phyloP scores from a whole-genome alignment of 2,329 filamentous ascomycete species.

The Pseudogymnoascus sp. region DNA sequence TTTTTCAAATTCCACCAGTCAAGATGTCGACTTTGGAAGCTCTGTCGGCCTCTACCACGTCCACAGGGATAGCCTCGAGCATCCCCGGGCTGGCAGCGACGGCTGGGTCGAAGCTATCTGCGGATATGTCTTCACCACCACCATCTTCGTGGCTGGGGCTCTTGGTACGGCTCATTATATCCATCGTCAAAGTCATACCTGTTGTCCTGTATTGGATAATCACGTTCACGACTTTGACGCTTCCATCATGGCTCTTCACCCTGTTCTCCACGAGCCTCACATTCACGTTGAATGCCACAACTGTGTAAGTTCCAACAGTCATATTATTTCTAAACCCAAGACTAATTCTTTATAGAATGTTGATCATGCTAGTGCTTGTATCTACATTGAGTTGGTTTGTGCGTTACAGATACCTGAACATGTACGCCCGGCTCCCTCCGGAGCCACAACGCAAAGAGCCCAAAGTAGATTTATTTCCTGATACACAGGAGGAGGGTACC shows the following conservation, averaged over 20 bases:
- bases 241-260: conserved; percentile 83
- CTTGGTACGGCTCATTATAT: conserved; percentile 47
- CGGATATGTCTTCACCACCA: conserved; percentile 4
- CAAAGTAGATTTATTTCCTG: conserved; percentile 89
- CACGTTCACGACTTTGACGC: conserved; percentile 76
- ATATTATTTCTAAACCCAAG: neutral
- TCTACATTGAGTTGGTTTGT: conserved; percentile 92
- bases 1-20: neutral
- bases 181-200: conserved; percentile 47
- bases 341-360: conserved; percentile 44
- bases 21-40: conserved; percentile 8
- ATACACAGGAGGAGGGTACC: conserved; percentile 78
- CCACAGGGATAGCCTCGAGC: neutral
- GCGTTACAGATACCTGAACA: conserved; percentile 90
- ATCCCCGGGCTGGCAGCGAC: neutral
- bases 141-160: conserved; percentile 47
- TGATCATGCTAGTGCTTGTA: conserved; percentile 68
- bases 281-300: conserved; percentile 98
- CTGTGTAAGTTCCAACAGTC: conserved; percentile 54
- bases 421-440: conserved; percentile 88
- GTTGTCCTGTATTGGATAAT: conserved; percentile 68
- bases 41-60: neutral
- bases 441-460: conserved; percentile 95
- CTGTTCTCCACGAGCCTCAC: conserved; percentile 89
- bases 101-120: neutral